Conservation (phyloP, 106 monocot genomes). For the Chionographis japonica region DNA sequence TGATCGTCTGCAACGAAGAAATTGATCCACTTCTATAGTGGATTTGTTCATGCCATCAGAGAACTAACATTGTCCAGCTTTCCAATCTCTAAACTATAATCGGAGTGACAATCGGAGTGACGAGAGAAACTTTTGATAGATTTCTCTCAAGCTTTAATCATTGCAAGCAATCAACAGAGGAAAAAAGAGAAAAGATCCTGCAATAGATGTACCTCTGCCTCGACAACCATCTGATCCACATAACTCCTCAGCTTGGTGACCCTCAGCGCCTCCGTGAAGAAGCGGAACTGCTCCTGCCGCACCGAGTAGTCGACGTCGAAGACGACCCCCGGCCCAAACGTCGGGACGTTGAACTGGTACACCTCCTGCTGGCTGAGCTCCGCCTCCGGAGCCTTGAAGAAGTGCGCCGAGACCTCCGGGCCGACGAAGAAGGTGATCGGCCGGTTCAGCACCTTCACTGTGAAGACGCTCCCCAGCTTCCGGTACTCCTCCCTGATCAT, state of each 20-base stretch:
- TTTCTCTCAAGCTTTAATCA: no score
- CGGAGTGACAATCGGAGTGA: no score
- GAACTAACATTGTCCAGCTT: no score
- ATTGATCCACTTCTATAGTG: no score
- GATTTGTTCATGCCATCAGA: no score
- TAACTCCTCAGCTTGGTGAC: conserved; percentile 64
- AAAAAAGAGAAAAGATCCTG: no score
- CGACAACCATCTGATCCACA: conserved; percentile 80
- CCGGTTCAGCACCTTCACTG: conserved; percentile 41
- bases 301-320: conserved; percentile 82
- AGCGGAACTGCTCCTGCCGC: conserved; percentile 83
- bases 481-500: conserved; percentile 68
- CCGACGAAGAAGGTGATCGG: conserved; percentile 74
- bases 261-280: conserved; percentile 72
- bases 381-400: conserved; percentile 76
- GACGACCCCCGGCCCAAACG: conserved; percentile 75
- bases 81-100: no score
- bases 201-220: conserved; percentile 48
- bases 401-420: conserved; percentile 71
- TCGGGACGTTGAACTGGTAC: conserved; percentile 79
- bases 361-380: conserved; percentile 85
- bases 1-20: no score
- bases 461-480: conserved; percentile 75
- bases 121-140: no score
- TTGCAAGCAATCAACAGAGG: no score